phyloP scores from a whole-genome alignment of 2,329 filamentous ascomycete species.

The Fusarium denticulatum region DNA sequence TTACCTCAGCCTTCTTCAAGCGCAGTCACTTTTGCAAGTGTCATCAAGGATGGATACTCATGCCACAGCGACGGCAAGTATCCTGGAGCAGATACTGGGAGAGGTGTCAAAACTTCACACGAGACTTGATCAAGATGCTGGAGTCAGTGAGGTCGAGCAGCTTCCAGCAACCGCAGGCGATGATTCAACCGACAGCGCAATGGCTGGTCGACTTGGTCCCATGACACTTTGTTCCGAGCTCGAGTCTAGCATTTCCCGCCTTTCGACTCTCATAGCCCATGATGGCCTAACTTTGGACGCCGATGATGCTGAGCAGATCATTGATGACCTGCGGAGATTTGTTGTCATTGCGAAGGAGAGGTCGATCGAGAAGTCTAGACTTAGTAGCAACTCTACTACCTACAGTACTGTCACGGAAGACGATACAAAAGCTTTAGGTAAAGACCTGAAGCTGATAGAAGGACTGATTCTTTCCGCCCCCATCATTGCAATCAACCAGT shows the following conservation, averaged over 20 bases:
- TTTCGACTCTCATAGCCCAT: conserved; percentile 1
- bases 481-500: conserved; percentile 2
- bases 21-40: conserved; percentile 6
- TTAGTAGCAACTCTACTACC: rapidly evolving
- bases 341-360: conserved; percentile 9
- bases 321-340: conserved; percentile 19
- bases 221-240: conserved; percentile 19
- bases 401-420: not conserved
- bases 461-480: conserved; percentile 11
- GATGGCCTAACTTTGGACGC: conserved; percentile 14
- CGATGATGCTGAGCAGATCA: conserved; percentile 26
- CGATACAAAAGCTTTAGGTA: not conserved
- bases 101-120: conserved; percentile 11
- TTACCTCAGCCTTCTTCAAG: conserved; percentile 24
- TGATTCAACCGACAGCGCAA: not conserved
- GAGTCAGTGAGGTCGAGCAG: not conserved
- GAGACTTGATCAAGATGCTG: not conserved
- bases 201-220: not conserved
- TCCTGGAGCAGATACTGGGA: conserved; percentile 12
- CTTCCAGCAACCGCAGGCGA: not conserved
- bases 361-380: not conserved
- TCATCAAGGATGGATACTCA: conserved; percentile 12
- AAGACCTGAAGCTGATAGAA: conserved; percentile 12
- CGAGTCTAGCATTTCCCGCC: conserved; percentile 16
- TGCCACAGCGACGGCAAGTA: not conserved